Conservation (phyloP, 2,329 filamentous ascomycete genomes). For the Claviceps arundinis region DNA sequence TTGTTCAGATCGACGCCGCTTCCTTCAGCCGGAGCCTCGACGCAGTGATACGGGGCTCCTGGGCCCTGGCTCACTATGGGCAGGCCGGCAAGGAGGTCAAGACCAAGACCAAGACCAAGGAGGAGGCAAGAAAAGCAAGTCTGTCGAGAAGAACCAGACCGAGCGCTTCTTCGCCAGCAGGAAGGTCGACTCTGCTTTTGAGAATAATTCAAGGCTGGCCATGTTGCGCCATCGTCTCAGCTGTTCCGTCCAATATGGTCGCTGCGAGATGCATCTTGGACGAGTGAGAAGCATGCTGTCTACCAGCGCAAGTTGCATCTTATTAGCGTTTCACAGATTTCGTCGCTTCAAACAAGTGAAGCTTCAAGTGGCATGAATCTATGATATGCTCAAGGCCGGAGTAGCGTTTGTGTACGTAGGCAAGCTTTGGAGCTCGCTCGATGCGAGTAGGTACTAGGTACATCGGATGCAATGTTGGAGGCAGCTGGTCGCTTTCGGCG, state of each 20-base stretch:
- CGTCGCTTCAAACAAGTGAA: too few species aligned
- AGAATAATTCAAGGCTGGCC: slow-evolving; percentile 99
- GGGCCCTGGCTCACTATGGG: slow-evolving; percentile 46
- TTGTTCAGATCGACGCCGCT: slow-evolving; percentile 96
- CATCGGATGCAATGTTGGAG: too few species aligned
- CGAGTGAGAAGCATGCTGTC: slow-evolving; percentile 97
- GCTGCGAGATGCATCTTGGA: slow-evolving; percentile 96
- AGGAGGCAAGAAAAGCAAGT: slow-evolving; percentile 90
- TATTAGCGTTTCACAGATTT: too few species aligned
- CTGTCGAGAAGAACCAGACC: slow-evolving; percentile 90
- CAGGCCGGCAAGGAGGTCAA: slow-evolving; percentile 87
- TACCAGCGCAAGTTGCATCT: slow-evolving; percentile 93
- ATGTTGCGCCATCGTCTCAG: slow-evolving; percentile 92
- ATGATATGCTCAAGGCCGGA: too few species aligned
- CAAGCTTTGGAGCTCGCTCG: too few species aligned
- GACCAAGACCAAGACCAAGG: slow-evolving; percentile 41
- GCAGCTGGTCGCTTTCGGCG: too few species aligned
- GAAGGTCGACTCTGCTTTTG: slow-evolving; percentile 76
- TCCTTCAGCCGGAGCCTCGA: slow-evolving; percentile 60
- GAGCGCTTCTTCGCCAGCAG: slow-evolving; percentile 62
- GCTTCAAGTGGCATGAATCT: too few species aligned
- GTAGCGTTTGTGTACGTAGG: too few species aligned
- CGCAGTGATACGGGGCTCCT: slow-evolving; percentile 97
- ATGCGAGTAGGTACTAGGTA: too few species aligned
- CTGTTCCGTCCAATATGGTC: slow-evolving; percentile 92